These are phyloP conservation scores for Nakataea oryzae DNA, from an alignment of 2,329 filamentous ascomycete genomes.

Conservation along the genomic window DNA sequence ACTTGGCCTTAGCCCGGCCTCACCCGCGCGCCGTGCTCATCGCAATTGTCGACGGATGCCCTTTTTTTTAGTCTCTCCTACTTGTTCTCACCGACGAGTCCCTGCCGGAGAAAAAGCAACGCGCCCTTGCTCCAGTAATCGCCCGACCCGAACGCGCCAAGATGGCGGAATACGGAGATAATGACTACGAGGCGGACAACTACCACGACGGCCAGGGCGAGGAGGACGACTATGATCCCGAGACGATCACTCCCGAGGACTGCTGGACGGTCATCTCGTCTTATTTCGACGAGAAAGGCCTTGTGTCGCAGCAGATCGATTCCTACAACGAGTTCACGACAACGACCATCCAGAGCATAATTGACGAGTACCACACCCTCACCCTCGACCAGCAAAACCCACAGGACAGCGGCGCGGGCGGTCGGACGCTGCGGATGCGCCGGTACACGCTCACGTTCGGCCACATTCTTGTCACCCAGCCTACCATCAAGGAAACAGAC, in stretches of 20 bases:
- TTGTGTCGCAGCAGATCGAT: constrained; percentile 95
- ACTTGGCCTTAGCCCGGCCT: not conserved
- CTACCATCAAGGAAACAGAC: constrained; percentile 87
- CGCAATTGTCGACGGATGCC: not conserved
- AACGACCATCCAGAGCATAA: constrained; percentile 87
- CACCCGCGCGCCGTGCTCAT: not conserved
- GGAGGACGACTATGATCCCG: constrained; percentile 48
- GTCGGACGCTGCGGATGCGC: constrained; percentile 68
- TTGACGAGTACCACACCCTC: constrained; percentile 84
- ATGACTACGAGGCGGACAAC: constrained; percentile 31
- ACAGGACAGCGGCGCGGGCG: constrained; percentile 53
- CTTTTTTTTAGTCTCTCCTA: not conserved
- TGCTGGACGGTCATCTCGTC: constrained; percentile 97
- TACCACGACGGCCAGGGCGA: constrained; percentile 57
- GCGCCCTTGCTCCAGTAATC: not conserved
- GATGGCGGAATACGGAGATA: constrained; percentile 17
- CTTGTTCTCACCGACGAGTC: not conserved
- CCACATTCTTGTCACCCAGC: constrained; percentile 77
- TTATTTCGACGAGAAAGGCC: constrained; percentile 91
- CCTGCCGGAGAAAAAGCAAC: not conserved
- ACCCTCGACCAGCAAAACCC: constrained; percentile 91
- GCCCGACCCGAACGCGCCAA: not conserved
- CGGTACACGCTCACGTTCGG: constrained; percentile 95
- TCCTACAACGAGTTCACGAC: constrained; percentile 97
- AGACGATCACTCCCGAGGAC: constrained; percentile 85